Evolutionary conservation across 169 alveolate species (phyloP).

Genomic region (Eimeria praecox): DNA sequence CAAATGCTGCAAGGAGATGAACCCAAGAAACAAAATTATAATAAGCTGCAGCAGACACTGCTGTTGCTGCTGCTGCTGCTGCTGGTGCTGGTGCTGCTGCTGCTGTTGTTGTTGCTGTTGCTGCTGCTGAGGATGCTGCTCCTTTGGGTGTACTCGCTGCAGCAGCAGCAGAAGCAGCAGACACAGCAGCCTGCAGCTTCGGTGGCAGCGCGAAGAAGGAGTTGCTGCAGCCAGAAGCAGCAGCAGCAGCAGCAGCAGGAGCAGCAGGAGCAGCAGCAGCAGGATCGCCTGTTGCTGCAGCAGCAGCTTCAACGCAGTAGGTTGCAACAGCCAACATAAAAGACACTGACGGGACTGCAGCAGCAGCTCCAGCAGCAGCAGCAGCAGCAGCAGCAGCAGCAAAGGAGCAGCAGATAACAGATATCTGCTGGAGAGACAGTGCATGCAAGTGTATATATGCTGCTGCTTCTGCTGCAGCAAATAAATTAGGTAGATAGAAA

Average conservation of each 20-base stretch:
- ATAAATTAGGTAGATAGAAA: neutral
- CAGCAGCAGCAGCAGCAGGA: slow-evolving; percentile 6
- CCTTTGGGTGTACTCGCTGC: neutral
- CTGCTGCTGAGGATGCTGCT: neutral
- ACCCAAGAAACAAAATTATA: slow-evolving; percentile 29
- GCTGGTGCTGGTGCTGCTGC: slow-evolving; percentile 33
- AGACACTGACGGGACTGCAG: slow-evolving; percentile 33
- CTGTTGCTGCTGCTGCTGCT: slow-evolving; percentile 49
- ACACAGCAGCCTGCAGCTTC: slow-evolving; percentile 10
- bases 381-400: slow-evolving; percentile 74
- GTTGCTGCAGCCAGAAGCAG: slow-evolving; percentile 29
- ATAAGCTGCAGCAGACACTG: slow-evolving; percentile 38
- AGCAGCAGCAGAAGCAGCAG: neutral
- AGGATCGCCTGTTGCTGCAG: slow-evolving; percentile 22
- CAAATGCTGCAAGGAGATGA: slow-evolving; percentile 60
- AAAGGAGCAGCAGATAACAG: slow-evolving; percentile 61
- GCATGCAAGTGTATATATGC: slow-evolving; percentile 23
- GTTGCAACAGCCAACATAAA: neutral
- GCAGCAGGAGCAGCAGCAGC: neutral
- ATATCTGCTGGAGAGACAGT: slow-evolving; percentile 33
- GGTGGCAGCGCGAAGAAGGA: neutral
- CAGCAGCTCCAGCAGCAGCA: too few species aligned
- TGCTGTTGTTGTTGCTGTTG: neutral
- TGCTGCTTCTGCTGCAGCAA: slow-evolving; percentile 60
- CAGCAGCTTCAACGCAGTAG: slow-evolving; percentile 22